Evolutionary conservation across 2,329 filamentous ascomycete genomes (phyloP).

Genomic region (Phaeosphaeria sp.): DNA sequence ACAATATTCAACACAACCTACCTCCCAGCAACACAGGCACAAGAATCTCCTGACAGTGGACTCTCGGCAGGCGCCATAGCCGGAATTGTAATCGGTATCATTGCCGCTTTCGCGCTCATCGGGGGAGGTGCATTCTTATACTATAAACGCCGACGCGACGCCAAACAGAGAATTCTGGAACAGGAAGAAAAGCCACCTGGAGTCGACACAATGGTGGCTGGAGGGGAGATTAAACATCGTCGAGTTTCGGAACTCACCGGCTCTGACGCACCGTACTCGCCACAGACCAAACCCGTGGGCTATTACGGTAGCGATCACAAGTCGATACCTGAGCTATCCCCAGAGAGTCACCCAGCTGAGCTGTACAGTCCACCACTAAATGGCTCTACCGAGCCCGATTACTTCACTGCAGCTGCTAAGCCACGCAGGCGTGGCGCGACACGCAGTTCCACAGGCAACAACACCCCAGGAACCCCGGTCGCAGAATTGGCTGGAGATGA

Average conservation of each 20-base stretch:
- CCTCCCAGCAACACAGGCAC: neutral
- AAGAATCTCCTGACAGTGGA: slow-evolving; percentile 11
- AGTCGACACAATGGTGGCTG: slow-evolving; percentile 37
- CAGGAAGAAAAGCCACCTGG: slow-evolving; percentile 25
- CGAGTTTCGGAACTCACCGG: slow-evolving; percentile 44
- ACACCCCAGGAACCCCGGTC: slow-evolving; percentile 31
- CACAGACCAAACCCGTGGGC: slow-evolving; percentile 27
- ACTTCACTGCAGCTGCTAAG: slow-evolving; percentile 30
- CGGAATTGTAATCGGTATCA: slow-evolving; percentile 43
- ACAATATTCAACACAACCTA: slow-evolving; percentile 33
- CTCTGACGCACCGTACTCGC: slow-evolving; percentile 35
- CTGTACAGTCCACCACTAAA: slow-evolving; percentile 40
- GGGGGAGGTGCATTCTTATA: slow-evolving; percentile 35
- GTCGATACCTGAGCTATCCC: slow-evolving; percentile 42
- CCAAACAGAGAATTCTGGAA: slow-evolving; percentile 8
- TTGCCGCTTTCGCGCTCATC: slow-evolving; percentile 30
- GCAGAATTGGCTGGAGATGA: slow-evolving; percentile 43
- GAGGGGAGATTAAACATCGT: slow-evolving; percentile 37
- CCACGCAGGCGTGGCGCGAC: slow-evolving; percentile 29
- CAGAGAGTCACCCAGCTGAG: slow-evolving; percentile 41
- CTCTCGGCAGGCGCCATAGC: slow-evolving; percentile 40
- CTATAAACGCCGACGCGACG: slow-evolving; percentile 29
- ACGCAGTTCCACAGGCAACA: slow-evolving; percentile 33
- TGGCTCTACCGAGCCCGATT: slow-evolving; percentile 27
- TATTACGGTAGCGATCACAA: slow-evolving; percentile 37